These are phyloP conservation scores for Chaetomium sp. DNA, from an alignment of 2,329 filamentous ascomycete genomes.

Conservation along the genomic window DNA sequence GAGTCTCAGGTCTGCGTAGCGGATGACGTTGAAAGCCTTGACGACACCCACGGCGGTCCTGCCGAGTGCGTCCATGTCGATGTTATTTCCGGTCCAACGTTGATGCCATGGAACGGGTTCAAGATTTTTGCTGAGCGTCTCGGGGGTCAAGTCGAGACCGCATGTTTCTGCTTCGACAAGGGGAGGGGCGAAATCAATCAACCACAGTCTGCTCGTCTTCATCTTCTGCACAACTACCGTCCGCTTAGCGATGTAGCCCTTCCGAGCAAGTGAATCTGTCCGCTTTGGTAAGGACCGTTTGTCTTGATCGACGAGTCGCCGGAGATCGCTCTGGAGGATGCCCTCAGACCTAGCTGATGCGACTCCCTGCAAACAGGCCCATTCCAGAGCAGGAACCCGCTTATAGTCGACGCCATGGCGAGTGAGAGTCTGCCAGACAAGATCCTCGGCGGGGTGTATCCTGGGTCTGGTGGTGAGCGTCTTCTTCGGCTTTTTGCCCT, in stretches of 20 bases:
- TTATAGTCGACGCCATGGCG: constrained; percentile 63
- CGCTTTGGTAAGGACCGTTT: constrained; percentile 65
- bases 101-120: constrained; percentile 58
- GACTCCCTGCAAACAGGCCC: constrained; percentile 60
- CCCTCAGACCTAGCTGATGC: constrained; percentile 56
- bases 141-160: constrained; percentile 40
- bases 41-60: constrained; percentile 59
- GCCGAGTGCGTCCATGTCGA: constrained; percentile 60
- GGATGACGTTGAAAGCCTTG: constrained; percentile 61
- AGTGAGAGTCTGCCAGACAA: constrained; percentile 61
- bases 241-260: constrained; percentile 64
- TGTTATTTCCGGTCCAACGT: constrained; percentile 59
- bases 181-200: constrained; percentile 56
- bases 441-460: constrained; percentile 56
- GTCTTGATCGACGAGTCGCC: constrained; percentile 60
- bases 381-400: constrained; percentile 60
- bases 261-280: constrained; percentile 60
- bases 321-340: constrained; percentile 63
- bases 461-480: constrained; percentile 37
- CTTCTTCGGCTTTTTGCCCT: constrained; percentile 29
- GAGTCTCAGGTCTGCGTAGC: constrained; percentile 58
- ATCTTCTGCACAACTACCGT: constrained; percentile 60
- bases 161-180: constrained; percentile 41
- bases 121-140: constrained; percentile 45
- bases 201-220: constrained; percentile 65